phyloP scores from a whole-genome alignment of 257 asterid genomes.

The Nyctanthes arbortristis region DNA sequence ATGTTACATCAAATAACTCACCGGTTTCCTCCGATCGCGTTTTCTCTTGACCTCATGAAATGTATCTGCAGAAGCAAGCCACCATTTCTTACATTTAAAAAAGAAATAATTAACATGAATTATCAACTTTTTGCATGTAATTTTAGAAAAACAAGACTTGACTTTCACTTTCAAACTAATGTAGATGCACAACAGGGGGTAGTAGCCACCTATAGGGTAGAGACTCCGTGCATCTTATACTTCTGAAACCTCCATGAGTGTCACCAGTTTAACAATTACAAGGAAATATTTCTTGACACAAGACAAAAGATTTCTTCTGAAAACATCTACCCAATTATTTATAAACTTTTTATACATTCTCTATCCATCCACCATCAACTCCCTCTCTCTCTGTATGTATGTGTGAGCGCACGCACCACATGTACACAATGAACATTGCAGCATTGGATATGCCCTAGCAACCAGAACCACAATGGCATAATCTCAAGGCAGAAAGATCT shows the following conservation, averaged over 20 bases:
- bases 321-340: too few species aligned
- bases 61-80: constrained; percentile 48
- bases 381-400: too few species aligned
- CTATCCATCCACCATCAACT: too few species aligned
- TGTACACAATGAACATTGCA: too few species aligned
- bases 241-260: neutral
- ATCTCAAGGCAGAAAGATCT: neutral
- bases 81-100: neutral
- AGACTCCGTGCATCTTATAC: neutral
- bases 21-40: constrained; percentile 55
- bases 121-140: neutral
- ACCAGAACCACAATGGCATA: neutral
- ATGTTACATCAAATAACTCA: constrained; percentile 21
- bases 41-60: constrained; percentile 64
- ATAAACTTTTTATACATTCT: too few species aligned
- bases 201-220: neutral
- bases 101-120: neutral
- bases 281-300: too few species aligned
- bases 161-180: neutral
- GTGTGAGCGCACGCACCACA: too few species aligned
- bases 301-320: too few species aligned
- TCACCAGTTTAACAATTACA: too few species aligned
- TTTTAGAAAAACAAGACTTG: neutral
- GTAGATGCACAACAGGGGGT: too few species aligned
- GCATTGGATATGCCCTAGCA: too few species aligned